Evolutionary conservation across 768 basidiomycete species (phyloP), one percentile per base, ranked within the genome.

Genomic region (Tylopilus rubrobrunneus): DNA sequence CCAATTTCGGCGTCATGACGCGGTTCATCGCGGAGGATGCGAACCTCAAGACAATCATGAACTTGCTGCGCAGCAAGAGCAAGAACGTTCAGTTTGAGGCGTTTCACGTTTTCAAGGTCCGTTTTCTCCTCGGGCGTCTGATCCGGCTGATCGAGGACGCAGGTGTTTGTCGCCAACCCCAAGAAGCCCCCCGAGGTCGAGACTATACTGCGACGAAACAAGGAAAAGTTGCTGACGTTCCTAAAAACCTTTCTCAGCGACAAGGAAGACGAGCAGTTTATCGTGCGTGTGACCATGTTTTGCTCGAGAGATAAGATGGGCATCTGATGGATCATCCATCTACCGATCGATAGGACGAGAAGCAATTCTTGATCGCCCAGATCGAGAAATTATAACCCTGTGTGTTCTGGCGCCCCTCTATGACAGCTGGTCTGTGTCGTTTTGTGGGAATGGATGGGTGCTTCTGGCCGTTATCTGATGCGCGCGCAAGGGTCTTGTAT

Each of bases 31-130:
- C 91, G 8, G 87, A 86, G 65, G 97, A 98, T 67, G 87, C 85
- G 25, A 98, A 98, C 70, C 80, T 99, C 59, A 98, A 98, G 86
- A 92, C 94, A 87, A 97, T 99, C 91, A 99, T 98, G 97, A 98
- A 98, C 71, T 80, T 98, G 51, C 76, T 98, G 51, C 82, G 95
- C 57, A 92, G 97, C 69, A 96, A 95, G 81, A 98, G 95, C 80
- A 90, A 92, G 79, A 99, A 99, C 71, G 98, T 99, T 43, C 97
- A 99, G 71, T 99, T 98, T 51, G 97, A 98, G 70, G 96, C 97
- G 3, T 99, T 98, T 74, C 97, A 98, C 65, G 97, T 98, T 37
- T 99, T 99, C 83, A 99, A 98, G 84, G 96, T 92, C 50, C 19
- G 81, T 63, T 10, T 4, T 15, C 15, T 1, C 34, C 7, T 12